These are phyloP conservation scores for Stephanodiscus triporus DNA, from an alignment of 108 stramenopile genomes.

Conservation along the genomic window DNA sequence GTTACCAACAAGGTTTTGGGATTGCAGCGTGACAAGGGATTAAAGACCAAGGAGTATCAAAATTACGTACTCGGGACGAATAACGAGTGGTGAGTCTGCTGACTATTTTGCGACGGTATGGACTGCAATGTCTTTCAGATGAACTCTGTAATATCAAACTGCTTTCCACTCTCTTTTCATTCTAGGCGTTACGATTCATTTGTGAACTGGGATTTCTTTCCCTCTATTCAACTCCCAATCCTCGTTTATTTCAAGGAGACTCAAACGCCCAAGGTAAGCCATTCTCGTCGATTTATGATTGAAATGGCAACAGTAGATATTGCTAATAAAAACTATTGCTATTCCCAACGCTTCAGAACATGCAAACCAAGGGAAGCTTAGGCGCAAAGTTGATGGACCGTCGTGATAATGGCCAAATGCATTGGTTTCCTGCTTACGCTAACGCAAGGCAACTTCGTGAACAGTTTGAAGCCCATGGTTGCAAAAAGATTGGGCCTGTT, in stretches of 20 bases:
- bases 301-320: neutral
- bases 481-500: conserved; percentile 47
- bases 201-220: conserved; percentile 85
- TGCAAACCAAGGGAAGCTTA: conserved; percentile 52
- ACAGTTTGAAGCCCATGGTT: conserved; percentile 45
- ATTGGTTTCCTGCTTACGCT: conserved; percentile 73
- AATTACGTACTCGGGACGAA: conserved; percentile 50
- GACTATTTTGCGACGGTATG: neutral
- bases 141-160: neutral
- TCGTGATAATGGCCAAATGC: conserved; percentile 58
- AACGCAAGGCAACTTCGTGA: conserved; percentile 52
- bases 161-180: neutral
- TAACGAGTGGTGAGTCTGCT: conserved; percentile 30
- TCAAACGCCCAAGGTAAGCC: conserved; percentile 58
- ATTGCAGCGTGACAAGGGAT: conserved; percentile 30
- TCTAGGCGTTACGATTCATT: conserved; percentile 53
- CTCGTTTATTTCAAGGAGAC: conserved; percentile 87
- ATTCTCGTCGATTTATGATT: neutral
- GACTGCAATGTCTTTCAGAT: neutral
- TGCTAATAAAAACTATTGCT: neutral
- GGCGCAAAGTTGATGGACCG: conserved; percentile 52
- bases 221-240: conserved; percentile 63
- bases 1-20: conserved; percentile 47
- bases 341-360: conserved; percentile 16
- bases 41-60: conserved; percentile 36